Base-by-base conservation (phyloP, 352 stramenopile genomes). In the Pythium volutum region DNA sequence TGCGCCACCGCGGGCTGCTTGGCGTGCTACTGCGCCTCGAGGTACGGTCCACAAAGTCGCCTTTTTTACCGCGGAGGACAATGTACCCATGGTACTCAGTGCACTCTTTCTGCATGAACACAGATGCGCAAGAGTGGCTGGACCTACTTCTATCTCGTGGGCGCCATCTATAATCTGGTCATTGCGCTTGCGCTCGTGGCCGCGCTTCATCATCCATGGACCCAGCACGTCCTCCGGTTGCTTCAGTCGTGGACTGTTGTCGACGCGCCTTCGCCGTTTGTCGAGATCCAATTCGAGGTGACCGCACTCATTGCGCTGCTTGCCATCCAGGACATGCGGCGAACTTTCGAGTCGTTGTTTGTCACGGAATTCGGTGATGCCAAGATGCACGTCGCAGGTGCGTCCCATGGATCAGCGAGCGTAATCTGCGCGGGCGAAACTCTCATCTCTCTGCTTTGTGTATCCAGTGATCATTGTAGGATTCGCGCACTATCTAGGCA, bases 101-200 rank as follows among this genome's bases (percentile, higher is more conserved):
- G n/a, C 6, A 12, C 7, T 48, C n/a, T 27, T 14, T 48, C n/a
- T n/a, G n/a, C n/a, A n/a, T n/a, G n/a, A n/a, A n/a, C n/a, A n/a
- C 42, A 73, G 61, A 66, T 73, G 50, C 54, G 48, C 23, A 91
- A 91, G 61, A 74, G 74, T 38, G 74, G 67, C 29, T 92, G 77
- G 79, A 89, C 76, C 60, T 85, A 76, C 74, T 92, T 92, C 61
- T 92, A 92, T 59, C 62, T 89, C 15, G 56, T 76, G 8, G 82
- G 80, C 47, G 69, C 77, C 2, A 5, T 82, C 23, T 75, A 84
- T 53, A 88, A 81, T 57, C 29, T 66, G 0, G 46, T 50, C n/a
- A 36, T 66, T 2, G 55, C 81, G 15, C 31, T 82, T 43, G n/a
- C 60, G 22, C 45, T 77, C 39, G 39, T 75, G 34, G 16, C 67